Evolutionary conservation across 768 basidiomycete genomes (phyloP).

Genomic region (Sutorius australiensis): DNA sequence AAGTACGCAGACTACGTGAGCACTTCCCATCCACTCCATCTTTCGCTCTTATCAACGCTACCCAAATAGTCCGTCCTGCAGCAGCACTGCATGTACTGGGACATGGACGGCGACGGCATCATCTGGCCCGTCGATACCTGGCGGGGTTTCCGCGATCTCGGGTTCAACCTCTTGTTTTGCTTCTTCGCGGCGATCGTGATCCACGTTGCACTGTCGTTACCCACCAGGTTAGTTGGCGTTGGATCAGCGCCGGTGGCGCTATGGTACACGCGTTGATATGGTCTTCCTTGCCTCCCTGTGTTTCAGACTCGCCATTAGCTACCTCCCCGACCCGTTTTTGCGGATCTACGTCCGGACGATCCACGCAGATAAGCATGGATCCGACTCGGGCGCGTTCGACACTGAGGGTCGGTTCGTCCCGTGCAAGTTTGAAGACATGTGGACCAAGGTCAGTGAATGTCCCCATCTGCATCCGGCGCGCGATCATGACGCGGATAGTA

Average conservation of each 20-base stretch:
- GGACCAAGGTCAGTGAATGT: constrained; percentile 33
- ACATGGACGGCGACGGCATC: constrained; percentile 38
- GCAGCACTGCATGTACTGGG: constrained; percentile 41
- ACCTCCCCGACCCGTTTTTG: constrained; percentile 41
- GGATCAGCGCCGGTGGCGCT: neutral
- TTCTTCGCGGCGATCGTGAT: constrained; percentile 34
- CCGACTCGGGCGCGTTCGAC: constrained; percentile 41
- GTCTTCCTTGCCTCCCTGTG: neutral
- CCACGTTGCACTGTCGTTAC: constrained; percentile 35
- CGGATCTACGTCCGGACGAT: constrained; percentile 35
- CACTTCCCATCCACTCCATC: neutral
- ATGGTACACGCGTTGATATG: neutral
- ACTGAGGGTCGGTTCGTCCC: constrained; percentile 40
- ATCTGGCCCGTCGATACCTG: constrained; percentile 45
- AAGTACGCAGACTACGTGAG: constrained; percentile 22
- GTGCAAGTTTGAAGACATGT: constrained; percentile 43
- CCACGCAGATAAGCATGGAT: constrained; percentile 40
- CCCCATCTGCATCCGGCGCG: no score
- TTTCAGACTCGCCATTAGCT: constrained; percentile 17
- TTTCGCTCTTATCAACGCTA: neutral
- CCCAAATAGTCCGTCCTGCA: constrained; percentile 36
- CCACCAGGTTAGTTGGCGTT: constrained; percentile 24
- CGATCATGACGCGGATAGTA: constrained; percentile 12
- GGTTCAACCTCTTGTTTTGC: constrained; percentile 38
- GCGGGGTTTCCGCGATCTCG: constrained; percentile 38